Evolutionary conservation across 805 yeast genomes (phyloP).

Genomic region (Suhomyces sp.): DNA sequence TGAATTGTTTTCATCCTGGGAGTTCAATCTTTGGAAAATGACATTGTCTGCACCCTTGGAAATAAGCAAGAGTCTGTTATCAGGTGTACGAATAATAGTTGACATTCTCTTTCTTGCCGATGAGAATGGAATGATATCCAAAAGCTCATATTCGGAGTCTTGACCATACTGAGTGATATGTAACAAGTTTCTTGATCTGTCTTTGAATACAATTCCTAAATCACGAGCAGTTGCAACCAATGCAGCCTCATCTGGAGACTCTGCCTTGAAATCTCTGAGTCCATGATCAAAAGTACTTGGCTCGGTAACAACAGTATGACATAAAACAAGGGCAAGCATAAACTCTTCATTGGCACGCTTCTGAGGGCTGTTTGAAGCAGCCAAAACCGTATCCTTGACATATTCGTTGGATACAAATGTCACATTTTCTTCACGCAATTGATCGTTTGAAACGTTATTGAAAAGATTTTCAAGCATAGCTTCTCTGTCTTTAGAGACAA

Average conservation of each 20-base stretch:
- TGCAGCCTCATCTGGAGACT: slow-evolving; percentile 83
- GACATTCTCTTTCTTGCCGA: slow-evolving; percentile 80
- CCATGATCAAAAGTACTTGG: slow-evolving; percentile 37
- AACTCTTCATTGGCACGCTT: slow-evolving; percentile 53
- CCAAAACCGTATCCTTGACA: slow-evolving; percentile 48
- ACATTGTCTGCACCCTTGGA: slow-evolving; percentile 79
- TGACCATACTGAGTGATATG: slow-evolving; percentile 47
- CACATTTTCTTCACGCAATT: slow-evolving; percentile 47
- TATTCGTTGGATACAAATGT: slow-evolving; percentile 65
- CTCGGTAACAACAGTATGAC: slow-evolving; percentile 76
- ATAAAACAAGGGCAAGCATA: slow-evolving; percentile 64
- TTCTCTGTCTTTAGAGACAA: slow-evolving; percentile 56
- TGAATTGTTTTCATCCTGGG: slow-evolving; percentile 39
- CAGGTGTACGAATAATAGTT: slow-evolving; percentile 52
- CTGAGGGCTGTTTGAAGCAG: slow-evolving; percentile 30
- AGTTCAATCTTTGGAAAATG: slow-evolving; percentile 45
- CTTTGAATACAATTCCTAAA: slow-evolving; percentile 63
- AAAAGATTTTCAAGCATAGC: slow-evolving; percentile 50
- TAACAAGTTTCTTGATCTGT: slow-evolving; percentile 50
- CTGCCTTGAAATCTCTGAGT: slow-evolving; percentile 61
- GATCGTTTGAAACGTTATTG: slow-evolving; percentile 18
- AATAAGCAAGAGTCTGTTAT: slow-evolving; percentile 45
- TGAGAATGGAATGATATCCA: slow-evolving; percentile 61
- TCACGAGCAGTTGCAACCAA: slow-evolving; percentile 76
- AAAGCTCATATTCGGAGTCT: slow-evolving; percentile 44